Evolutionary conservation across 2,329 filamentous ascomycete species (phyloP).

Genomic region (Phialophora tarda): DNA sequence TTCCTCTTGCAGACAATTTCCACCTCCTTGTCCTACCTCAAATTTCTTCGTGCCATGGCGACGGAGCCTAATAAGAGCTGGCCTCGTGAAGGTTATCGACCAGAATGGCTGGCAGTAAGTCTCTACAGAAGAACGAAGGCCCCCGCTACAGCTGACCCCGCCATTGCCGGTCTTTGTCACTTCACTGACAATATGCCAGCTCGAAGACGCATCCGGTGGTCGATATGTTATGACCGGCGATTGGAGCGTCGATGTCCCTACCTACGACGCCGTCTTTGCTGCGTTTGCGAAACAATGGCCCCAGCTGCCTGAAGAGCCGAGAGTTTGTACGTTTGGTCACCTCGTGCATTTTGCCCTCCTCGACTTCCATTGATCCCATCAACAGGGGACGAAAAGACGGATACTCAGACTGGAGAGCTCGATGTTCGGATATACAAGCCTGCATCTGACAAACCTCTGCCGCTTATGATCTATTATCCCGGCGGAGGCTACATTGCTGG

Average conservation of each 20-base stretch:
- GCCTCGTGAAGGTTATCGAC: slow-evolving; percentile 33
- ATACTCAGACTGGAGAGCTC: slow-evolving; percentile 24
- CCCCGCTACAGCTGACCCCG: slow-evolving; percentile 6
- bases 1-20: slow-evolving; percentile 2
- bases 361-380: background rate
- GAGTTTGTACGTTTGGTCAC: slow-evolving; percentile 30
- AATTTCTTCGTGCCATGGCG: slow-evolving; percentile 11
- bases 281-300: slow-evolving; percentile 34
- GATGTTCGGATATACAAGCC: slow-evolving; percentile 37
- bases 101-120: slow-evolving; percentile 37
- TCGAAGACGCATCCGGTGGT: slow-evolving; percentile 35
- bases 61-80: slow-evolving; percentile 16
- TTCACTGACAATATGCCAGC: slow-evolving; percentile 19
- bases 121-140: background rate
- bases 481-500: slow-evolving; percentile 47
- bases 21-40: background rate
- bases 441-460: slow-evolving; percentile 37
- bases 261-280: slow-evolving; percentile 33
- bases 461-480: slow-evolving; percentile 46
- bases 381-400: slow-evolving; percentile 32
- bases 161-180: background rate
- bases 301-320: slow-evolving; percentile 26
- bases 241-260: slow-evolving; percentile 31
- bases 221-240: slow-evolving; percentile 34
- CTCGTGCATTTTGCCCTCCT: background rate